phyloP scores from a whole-genome alignment of 1,284 basidiomycete genomes.

The Boletus albobrunnescens region DNA sequence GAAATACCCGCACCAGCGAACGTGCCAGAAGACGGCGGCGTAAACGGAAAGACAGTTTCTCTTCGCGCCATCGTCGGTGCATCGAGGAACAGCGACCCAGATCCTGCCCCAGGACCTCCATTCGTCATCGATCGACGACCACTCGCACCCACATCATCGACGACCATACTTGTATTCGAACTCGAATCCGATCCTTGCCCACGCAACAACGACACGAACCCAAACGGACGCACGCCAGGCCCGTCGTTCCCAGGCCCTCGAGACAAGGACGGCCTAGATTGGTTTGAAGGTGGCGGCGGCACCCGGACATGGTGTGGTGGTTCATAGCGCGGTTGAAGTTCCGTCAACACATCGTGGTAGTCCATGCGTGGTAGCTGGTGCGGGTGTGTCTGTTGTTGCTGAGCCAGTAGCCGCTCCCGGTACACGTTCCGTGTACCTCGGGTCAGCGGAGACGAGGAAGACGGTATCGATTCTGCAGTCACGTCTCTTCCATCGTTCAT shows the following conservation, averaged over 20 bases:
- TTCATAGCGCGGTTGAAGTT: constrained; percentile 9
- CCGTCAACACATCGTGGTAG: constrained; percentile 3
- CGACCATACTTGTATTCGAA: constrained; percentile 7
- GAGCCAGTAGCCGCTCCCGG: constrained; percentile 17
- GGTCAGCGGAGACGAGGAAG: neutral
- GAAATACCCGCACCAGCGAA: constrained; percentile 4
- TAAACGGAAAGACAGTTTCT: constrained; percentile 12
- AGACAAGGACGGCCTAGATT: constrained; percentile 2
- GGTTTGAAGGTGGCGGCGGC: constrained; percentile 5
- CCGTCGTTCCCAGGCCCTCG: constrained; percentile 8
- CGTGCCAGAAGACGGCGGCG: constrained; percentile 11
- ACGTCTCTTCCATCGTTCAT: constrained; percentile 17
- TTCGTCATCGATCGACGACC: constrained; percentile 9
- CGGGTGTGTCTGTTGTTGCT: constrained; percentile 8
- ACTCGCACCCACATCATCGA: constrained; percentile 10
- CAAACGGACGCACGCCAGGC: constrained; percentile 11
- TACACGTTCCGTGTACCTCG: constrained; percentile 12
- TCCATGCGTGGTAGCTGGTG: constrained; percentile 6
- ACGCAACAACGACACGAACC: constrained; percentile 14
- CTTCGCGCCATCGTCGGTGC: constrained; percentile 6
- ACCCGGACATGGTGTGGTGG: constrained; percentile 8
- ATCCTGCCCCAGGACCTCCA: neutral
- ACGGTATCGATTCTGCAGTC: constrained; percentile 6
- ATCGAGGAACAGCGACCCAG: constrained; percentile 12
- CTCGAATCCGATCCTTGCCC: constrained; percentile 18